A percentile compares a stretch with the other conserved stretches of the same genome.
Evolutionary conservation across 305 asterid genomes (phyloP).

Genomic region (Caryopteris hybrid): DNA sequence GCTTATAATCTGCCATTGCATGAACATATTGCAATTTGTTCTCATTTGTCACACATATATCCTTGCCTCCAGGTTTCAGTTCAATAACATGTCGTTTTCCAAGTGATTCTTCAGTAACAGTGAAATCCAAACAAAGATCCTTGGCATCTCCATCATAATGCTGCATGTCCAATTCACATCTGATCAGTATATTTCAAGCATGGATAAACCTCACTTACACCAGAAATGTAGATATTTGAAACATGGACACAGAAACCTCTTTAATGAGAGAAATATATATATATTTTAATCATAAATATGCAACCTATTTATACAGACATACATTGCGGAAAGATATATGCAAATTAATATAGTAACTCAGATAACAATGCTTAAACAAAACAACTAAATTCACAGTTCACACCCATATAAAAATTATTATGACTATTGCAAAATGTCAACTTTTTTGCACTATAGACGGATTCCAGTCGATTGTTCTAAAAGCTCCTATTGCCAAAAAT

Average conservation of each 20-base stretch:
- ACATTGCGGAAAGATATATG: conserved; percentile 3
- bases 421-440: not conserved
- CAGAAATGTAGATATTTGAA: not conserved
- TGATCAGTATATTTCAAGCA: conserved; percentile 21
- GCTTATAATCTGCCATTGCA: conserved; percentile 95
- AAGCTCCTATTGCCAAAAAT: not conserved
- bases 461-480: too few species aligned
- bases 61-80: conserved; percentile 94
- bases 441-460: not conserved
- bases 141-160: conserved; percentile 82
- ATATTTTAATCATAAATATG: conserved; percentile 2
- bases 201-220: conserved; percentile 11
- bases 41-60: conserved; percentile 71
- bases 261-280: not conserved
- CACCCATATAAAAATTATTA: too few species aligned
- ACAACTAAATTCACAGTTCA: too few species aligned
- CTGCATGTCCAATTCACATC: conserved; percentile 49
- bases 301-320: conserved; percentile 11
- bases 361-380: not conserved
- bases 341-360: not conserved
- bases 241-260: conserved; percentile 13
- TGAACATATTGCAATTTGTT: conserved; percentile 94
- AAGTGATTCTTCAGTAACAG: conserved; percentile 85
- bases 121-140: conserved; percentile 88
- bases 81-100: conserved; percentile 74